These are phyloP conservation scores for Casuarina cunninghamiana DNA, from an alignment of 306 rosid genomes.

Conservation along the genomic window DNA sequence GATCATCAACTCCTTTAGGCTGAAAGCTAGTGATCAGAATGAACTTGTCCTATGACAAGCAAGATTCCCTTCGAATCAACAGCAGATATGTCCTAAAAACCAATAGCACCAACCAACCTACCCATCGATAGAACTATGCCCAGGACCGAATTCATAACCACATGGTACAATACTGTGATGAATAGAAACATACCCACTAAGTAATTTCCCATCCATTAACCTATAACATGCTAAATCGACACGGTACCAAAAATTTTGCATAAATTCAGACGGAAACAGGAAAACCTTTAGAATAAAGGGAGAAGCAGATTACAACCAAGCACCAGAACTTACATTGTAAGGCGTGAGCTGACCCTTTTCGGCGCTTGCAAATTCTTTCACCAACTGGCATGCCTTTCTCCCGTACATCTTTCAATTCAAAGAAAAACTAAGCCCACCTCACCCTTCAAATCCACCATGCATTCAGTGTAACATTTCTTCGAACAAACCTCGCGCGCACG, in stretches of 20 bases:
- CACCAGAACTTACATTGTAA: constrained; percentile 51
- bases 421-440: background rate
- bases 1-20: no score
- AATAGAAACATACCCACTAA: background rate
- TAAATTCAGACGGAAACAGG: background rate
- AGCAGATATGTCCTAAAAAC: background rate
- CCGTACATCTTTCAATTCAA: constrained; percentile 60
- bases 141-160: constrained; percentile 2
- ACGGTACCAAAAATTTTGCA: background rate
- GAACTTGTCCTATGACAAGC: background rate
- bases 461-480: background rate
- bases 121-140: background rate
- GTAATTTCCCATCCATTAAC: background rate
- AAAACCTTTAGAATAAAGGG: background rate
- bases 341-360: constrained; percentile 75
- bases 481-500: background rate
- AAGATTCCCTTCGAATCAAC: background rate
- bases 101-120: constrained; percentile 2
- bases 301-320: background rate
- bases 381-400: constrained; percentile 69
- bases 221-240: background rate
- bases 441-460: background rate
- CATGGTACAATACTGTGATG: background rate
- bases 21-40: background rate
- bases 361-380: constrained; percentile 60